phyloP scores from a whole-genome alignment of 2,329 filamentous ascomycete species.

The Tolypocladium amazonense region DNA sequence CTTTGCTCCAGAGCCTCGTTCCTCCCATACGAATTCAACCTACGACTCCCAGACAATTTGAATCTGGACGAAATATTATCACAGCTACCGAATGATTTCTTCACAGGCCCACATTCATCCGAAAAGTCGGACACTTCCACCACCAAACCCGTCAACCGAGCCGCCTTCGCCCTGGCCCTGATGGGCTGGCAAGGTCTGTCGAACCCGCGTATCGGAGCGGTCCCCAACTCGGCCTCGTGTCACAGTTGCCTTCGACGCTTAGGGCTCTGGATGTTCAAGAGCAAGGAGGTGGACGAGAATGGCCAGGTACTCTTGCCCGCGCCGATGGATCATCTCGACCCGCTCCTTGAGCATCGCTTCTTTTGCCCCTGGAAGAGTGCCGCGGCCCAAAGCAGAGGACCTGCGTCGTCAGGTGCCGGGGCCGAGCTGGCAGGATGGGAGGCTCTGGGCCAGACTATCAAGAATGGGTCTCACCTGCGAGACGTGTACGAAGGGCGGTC shows the following conservation, averaged over 20 bases:
- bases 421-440: slow-evolving; percentile 42
- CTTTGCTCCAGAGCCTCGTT: slow-evolving; percentile 42
- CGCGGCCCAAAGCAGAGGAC: slow-evolving; percentile 40
- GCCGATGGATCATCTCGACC: slow-evolving; percentile 57
- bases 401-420: slow-evolving; percentile 20
- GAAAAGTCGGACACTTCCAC: slow-evolving; percentile 14
- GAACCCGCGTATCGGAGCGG: slow-evolving; percentile 42
- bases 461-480: slow-evolving; percentile 47
- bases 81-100: slow-evolving; percentile 45
- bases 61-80: slow-evolving; percentile 37
- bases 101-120: slow-evolving; percentile 29
- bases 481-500: slow-evolving; percentile 21
- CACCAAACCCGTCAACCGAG: slow-evolving; percentile 35
- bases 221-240: slow-evolving; percentile 68
- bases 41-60: slow-evolving; percentile 44
- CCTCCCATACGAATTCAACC: slow-evolving; percentile 51
- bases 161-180: slow-evolving; percentile 58
- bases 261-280: slow-evolving; percentile 89
- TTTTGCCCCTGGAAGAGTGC: slow-evolving; percentile 75
- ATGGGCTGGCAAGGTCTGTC: slow-evolving; percentile 66
- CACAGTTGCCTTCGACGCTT: slow-evolving; percentile 78
- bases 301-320: slow-evolving; percentile 45
- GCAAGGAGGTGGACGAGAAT: slow-evolving; percentile 51
- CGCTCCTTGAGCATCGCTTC: slow-evolving; percentile 63
- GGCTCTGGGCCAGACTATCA: slow-evolving; percentile 40